Conservation (phyloP, 768 basidiomycete genomes). For the Trametes cubensis region DNA sequence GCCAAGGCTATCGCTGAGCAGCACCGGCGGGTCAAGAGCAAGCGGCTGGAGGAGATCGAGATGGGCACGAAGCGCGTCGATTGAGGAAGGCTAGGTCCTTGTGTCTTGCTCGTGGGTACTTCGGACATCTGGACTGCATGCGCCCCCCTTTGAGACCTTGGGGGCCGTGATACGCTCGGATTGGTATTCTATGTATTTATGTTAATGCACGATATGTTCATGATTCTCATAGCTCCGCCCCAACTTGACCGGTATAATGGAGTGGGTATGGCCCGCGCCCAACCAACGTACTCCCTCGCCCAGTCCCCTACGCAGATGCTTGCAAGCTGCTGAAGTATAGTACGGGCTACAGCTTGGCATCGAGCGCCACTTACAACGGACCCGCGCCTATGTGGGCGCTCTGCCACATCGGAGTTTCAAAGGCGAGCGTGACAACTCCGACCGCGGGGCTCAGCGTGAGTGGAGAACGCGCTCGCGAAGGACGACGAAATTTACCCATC, state of each 20-base stretch:
- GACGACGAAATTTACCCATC: slow-evolving; percentile 23
- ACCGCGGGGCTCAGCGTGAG: slow-evolving; percentile 16
- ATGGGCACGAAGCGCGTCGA: slow-evolving; percentile 79
- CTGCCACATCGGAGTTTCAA: slow-evolving; percentile 27
- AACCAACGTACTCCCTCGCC: too few species aligned
- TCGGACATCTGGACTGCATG: slow-evolving; percentile 3
- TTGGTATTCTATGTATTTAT: slow-evolving; percentile 20
- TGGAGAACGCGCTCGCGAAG: slow-evolving; percentile 20
- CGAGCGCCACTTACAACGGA: not conserved
- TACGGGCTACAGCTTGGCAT: too few species aligned
- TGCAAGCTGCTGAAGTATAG: too few species aligned
- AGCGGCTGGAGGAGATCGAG: slow-evolving; percentile 70
- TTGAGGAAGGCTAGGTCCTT: slow-evolving; percentile 32
- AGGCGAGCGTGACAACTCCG: slow-evolving; percentile 25
- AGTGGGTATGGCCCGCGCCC: not conserved
- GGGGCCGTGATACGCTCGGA: not conserved
- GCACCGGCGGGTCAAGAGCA: slow-evolving; percentile 35
- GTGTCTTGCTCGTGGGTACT: not conserved
- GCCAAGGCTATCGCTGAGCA: slow-evolving; percentile 40
- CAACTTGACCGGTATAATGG: not conserved
- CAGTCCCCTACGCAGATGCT: too few species aligned
- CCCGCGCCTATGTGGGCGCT: slow-evolving; percentile 1
- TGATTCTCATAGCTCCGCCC: not conserved
- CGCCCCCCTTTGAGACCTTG: not conserved
- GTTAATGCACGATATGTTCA: slow-evolving; percentile 21